A percentile compares a stretch with the other conserved stretches of the same genome.
Conservation (phyloP, 2,329 filamentous ascomycete species). For the Sarocladium oryzae region DNA sequence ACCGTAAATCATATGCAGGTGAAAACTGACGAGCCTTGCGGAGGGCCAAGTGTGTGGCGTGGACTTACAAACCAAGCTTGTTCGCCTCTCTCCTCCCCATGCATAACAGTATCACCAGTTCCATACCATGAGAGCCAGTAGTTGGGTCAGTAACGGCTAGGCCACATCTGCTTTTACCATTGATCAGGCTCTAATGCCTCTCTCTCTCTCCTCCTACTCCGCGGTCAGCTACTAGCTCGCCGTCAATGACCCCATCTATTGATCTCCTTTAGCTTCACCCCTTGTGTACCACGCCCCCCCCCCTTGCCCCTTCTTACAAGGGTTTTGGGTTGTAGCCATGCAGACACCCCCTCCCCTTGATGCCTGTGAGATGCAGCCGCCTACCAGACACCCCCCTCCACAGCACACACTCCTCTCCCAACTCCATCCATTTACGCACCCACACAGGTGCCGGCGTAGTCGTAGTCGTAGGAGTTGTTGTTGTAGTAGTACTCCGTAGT, state of each 20-base stretch:
- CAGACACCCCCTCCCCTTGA: neutral
- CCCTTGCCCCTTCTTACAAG: neutral
- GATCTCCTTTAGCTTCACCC: neutral
- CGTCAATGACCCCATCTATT: conserved; percentile 1
- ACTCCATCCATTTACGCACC: neutral
- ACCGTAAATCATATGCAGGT: conserved; percentile 8
- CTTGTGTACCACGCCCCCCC: neutral
- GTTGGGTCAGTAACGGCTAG: neutral
- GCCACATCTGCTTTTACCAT: too few species aligned
- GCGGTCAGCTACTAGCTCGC: conserved; percentile 3
- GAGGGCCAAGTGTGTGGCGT: neutral
- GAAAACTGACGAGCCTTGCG: conserved; percentile 4
- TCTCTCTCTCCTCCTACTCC: neutral
- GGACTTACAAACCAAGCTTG: neutral
- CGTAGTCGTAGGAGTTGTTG: neutral
- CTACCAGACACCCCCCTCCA: conserved; percentile 1
- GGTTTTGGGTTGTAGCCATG: neutral
- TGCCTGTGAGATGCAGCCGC: neutral
- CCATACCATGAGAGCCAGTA: neutral
- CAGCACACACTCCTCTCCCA: too few species aligned
- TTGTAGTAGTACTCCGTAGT: too few species aligned
- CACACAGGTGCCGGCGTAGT: conserved; percentile 4
- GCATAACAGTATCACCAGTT: neutral
- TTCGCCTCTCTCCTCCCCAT: neutral
- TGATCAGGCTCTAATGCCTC: too few species aligned